Evolutionary conservation across 148 eudicot genomes (phyloP).

Genomic region (Rhododendron kiyosumense): DNA sequence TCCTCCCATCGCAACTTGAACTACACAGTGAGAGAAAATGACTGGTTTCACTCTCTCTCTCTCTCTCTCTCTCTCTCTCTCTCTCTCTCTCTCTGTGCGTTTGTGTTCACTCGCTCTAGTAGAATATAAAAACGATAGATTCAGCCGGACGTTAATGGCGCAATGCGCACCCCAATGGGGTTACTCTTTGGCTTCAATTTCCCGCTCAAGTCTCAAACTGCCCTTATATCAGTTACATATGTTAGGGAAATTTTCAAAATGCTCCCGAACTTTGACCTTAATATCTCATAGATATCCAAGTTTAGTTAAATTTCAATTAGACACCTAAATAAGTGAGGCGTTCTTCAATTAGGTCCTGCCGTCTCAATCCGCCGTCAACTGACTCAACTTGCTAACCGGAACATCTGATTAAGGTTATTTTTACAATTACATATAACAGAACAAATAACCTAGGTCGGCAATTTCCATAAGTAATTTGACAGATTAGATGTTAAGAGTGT

Average conservation of each 20-base stretch:
- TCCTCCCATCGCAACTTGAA: constrained; percentile 21
- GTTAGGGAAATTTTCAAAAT: not conserved
- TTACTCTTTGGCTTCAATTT: not conserved
- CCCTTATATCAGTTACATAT: not conserved
- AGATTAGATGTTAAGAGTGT: not conserved
- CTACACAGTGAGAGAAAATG: not conserved
- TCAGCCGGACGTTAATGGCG: constrained; percentile 11
- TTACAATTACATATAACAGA: too few species aligned
- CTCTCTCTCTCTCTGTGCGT: too few species aligned
- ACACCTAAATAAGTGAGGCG: not conserved
- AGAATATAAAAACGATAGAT: not conserved
- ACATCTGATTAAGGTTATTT: too few species aligned
- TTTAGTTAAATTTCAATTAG: not conserved
- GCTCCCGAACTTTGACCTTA: not conserved
- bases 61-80: too few species aligned
- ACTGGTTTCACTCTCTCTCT: not conserved
- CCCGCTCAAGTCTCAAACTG: not conserved
- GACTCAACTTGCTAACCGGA: too few species aligned
- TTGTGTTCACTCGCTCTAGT: not conserved
- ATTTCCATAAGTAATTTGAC: not conserved
- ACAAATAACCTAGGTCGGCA: too few species aligned
- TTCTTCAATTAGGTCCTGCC: too few species aligned
- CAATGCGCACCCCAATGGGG: constrained; percentile 23
- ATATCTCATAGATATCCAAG: not conserved
- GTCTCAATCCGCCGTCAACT: too few species aligned